A percentile compares a stretch with the other conserved stretches of the same genome.
Evolutionary conservation across 1,284 basidiomycete genomes (phyloP).

Genomic region (Rhodotorula sp.): DNA sequence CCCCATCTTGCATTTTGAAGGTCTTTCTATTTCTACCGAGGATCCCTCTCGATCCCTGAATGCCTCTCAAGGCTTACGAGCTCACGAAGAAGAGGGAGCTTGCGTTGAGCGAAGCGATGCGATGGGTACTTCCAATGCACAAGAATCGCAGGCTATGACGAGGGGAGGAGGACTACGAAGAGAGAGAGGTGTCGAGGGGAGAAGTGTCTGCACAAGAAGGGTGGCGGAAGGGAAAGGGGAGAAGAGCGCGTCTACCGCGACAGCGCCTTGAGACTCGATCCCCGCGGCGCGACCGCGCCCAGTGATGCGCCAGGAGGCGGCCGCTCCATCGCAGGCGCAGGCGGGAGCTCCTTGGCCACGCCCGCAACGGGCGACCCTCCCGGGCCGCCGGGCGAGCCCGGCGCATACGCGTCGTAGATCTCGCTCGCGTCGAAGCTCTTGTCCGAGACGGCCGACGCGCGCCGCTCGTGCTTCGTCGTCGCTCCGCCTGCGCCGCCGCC

Average conservation of each 20-base stretch:
- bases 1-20: no score
- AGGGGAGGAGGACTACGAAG: not conserved
- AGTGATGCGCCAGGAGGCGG: not conserved
- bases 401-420: constrained; percentile 37
- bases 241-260: not conserved
- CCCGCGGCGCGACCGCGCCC: constrained; percentile 13
- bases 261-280: constrained; percentile 7
- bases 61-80: no score
- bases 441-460: constrained; percentile 17
- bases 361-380: not conserved
- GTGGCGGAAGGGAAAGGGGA: no score
- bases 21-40: no score
- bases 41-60: no score
- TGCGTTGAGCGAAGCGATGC: no score
- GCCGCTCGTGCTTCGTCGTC: not conserved
- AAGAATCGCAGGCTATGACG: no score
- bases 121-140: no score
- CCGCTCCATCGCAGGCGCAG: no score
- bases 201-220: no score
- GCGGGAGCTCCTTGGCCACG: not conserved
- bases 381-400: not conserved
- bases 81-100: no score
- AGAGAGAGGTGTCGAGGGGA: no score
- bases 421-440: constrained; percentile 27
- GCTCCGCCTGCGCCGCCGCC: not conserved